These are phyloP conservation scores for Penicillium sp. DNA, from an alignment of 2,329 filamentous ascomycete genomes.

Conservation along the genomic window DNA sequence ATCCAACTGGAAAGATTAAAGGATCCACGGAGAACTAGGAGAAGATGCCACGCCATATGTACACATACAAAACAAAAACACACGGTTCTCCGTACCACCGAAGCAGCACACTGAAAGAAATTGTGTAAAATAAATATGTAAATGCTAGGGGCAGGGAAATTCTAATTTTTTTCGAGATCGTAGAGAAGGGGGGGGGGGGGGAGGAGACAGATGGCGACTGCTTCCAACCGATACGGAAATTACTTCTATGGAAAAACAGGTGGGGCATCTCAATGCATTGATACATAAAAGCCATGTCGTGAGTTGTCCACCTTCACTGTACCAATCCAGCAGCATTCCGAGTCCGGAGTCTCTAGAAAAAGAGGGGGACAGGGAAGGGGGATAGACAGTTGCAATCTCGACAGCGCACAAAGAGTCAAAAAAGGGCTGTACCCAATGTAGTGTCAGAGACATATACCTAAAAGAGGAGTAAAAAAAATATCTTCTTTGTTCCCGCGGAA, in stretches of 20 bases:
- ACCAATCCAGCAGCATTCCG: conserved; percentile 4
- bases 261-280: conserved; percentile 37
- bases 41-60: conserved; percentile 26
- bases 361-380: conserved; percentile 9
- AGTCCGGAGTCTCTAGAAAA: background rate
- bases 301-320: conserved; percentile 18
- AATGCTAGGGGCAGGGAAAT: background rate
- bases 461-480: background rate
- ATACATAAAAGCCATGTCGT: conserved; percentile 24
- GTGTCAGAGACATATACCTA: background rate
- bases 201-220: conserved; percentile 8
- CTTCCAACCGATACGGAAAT: conserved; percentile 30
- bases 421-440: background rate
- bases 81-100: conserved; percentile 23
- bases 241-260: conserved; percentile 33
- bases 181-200: conserved; percentile 9
- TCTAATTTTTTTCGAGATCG: background rate
- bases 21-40: conserved; percentile 18
- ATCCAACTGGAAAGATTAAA: conserved; percentile 11
- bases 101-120: conserved; percentile 6
- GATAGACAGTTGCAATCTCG: conserved; percentile 23
- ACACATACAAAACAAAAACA: conserved; percentile 24
- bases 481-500: conserved; percentile 13
- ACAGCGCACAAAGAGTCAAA: conserved; percentile 25
- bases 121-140: conserved; percentile 3